Conservation (phyloP, 305 asterid genomes). For the Plantago coronopus region DNA sequence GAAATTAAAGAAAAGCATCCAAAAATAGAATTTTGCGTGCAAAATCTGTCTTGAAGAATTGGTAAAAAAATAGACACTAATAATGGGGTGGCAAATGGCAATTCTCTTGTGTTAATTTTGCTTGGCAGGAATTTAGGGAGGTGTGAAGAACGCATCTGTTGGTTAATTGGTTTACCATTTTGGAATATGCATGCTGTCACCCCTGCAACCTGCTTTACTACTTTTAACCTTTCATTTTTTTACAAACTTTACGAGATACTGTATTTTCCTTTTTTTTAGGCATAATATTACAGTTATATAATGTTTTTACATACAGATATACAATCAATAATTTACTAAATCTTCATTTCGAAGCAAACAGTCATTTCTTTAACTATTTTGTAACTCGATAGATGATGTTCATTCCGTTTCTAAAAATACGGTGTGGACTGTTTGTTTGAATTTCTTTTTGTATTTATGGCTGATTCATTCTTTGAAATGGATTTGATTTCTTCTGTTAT, state of each 20-base stretch:
- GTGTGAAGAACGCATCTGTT: conserved; percentile 39
- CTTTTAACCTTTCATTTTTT: too few species aligned
- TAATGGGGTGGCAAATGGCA: conserved; percentile 25
- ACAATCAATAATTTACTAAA: too few species aligned
- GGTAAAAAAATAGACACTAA: conserved; percentile 5
- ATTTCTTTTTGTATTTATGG: background rate
- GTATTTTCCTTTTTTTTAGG: too few species aligned
- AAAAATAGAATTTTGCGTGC: background rate
- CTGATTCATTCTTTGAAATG: background rate
- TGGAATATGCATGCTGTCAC: background rate
- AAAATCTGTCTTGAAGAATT: background rate
- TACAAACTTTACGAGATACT: too few species aligned
- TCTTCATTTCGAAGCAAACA: too few species aligned
- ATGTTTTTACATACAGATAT: too few species aligned
- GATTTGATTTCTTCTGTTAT: too few species aligned
- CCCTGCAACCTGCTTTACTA: background rate
- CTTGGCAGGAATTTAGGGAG: conserved; percentile 26
- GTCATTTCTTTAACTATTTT: too few species aligned
- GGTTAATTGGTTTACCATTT: conserved; percentile 25
- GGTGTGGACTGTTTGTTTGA: too few species aligned
- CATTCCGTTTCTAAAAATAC: too few species aligned
- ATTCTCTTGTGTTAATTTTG: conserved; percentile 2
- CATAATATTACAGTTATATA: too few species aligned
- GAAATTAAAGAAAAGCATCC: background rate
- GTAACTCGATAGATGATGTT: too few species aligned